Percentiles rank a stretch among this genome's conserved stretches.
These are phyloP conservation scores for Ganoderma boninense DNA, from an alignment of 1,284 basidiomycete species.

Conservation along the genomic window DNA sequence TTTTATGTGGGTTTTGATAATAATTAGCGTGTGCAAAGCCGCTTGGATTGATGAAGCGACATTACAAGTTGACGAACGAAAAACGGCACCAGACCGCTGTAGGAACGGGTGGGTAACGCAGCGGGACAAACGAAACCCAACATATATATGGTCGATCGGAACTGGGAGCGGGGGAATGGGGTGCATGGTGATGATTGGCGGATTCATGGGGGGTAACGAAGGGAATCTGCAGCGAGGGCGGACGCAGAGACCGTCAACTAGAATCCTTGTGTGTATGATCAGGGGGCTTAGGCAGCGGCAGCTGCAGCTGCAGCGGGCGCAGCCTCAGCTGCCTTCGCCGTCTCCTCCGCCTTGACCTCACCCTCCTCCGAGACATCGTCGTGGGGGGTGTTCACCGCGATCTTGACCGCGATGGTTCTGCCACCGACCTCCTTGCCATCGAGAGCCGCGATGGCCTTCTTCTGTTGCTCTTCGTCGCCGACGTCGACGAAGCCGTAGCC, in stretches of 20 bases:
- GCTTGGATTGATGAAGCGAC: constrained; percentile 45
- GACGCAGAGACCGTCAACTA: constrained; percentile 14
- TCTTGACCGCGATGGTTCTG: constrained; percentile 85
- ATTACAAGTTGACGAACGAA: constrained; percentile 49
- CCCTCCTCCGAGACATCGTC: constrained; percentile 44
- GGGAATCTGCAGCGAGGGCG: constrained; percentile 18
- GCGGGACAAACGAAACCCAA: constrained; percentile 29
- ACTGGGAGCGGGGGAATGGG: constrained; percentile 26
- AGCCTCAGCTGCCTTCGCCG: constrained; percentile 37
- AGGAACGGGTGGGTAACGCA: constrained; percentile 31
- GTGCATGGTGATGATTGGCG: constrained; percentile 20
- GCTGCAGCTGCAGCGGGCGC: constrained; percentile 40
- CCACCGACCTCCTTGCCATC: constrained; percentile 86
- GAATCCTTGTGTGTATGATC: constrained; percentile 21
- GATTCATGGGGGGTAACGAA: constrained; percentile 24
- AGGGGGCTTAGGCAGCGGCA: constrained; percentile 25
- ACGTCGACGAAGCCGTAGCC: constrained; percentile 96
- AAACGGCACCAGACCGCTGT: constrained; percentile 59
- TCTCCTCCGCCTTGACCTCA: constrained; percentile 52
- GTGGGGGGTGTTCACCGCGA: constrained; percentile 75
- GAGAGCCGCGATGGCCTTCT: constrained; percentile 84
- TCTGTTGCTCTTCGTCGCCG: constrained; percentile 82
- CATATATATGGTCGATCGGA: constrained; percentile 28
- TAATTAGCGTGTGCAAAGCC: constrained; percentile 35
- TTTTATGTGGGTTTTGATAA: constrained; percentile 19